A percentile compares a stretch with the other conserved stretches of the same genome.
These are phyloP conservation scores for Fusarium zealandicum DNA, from an alignment of 2,329 filamentous ascomycete genomes.

Conservation along the genomic window DNA sequence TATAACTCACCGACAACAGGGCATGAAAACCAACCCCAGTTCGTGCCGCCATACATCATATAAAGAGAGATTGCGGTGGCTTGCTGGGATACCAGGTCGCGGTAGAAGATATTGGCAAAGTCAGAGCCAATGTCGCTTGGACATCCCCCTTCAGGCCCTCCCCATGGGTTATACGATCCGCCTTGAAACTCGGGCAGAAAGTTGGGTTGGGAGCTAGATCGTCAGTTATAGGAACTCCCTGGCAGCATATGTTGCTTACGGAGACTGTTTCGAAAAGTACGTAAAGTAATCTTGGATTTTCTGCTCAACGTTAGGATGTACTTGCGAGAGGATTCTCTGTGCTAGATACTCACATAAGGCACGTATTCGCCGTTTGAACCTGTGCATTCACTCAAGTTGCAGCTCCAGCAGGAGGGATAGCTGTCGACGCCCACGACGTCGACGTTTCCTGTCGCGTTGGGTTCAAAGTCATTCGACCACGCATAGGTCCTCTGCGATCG, in stretches of 20 bases:
- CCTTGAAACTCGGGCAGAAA: slow-evolving; percentile 42
- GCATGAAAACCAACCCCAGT: slow-evolving; percentile 66
- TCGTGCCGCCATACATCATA: slow-evolving; percentile 71
- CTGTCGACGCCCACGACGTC: slow-evolving; percentile 61
- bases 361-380: slow-evolving; percentile 66
- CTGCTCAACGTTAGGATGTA: background rate
- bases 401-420: slow-evolving; percentile 68
- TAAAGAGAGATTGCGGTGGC: slow-evolving; percentile 68
- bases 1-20: slow-evolving; percentile 54
- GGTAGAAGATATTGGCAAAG: slow-evolving; percentile 70
- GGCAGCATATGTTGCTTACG: slow-evolving; percentile 8
- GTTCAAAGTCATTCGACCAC: slow-evolving; percentile 66
- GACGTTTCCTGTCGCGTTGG: slow-evolving; percentile 62
- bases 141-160: slow-evolving; percentile 64
- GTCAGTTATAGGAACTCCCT: background rate
- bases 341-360: slow-evolving; percentile 54
- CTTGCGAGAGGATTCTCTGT: too few species aligned
- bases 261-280: slow-evolving; percentile 40
- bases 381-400: slow-evolving; percentile 66
- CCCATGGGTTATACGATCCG: slow-evolving; percentile 65
- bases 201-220: slow-evolving; percentile 26
- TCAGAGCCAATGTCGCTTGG: slow-evolving; percentile 61
- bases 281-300: slow-evolving; percentile 41
- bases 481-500: slow-evolving; percentile 43
- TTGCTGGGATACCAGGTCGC: slow-evolving; percentile 66